Conservation (phyloP, 225 moss, liverwort and hornwort genomes). For the Pseudoscleropodium purum region DNA sequence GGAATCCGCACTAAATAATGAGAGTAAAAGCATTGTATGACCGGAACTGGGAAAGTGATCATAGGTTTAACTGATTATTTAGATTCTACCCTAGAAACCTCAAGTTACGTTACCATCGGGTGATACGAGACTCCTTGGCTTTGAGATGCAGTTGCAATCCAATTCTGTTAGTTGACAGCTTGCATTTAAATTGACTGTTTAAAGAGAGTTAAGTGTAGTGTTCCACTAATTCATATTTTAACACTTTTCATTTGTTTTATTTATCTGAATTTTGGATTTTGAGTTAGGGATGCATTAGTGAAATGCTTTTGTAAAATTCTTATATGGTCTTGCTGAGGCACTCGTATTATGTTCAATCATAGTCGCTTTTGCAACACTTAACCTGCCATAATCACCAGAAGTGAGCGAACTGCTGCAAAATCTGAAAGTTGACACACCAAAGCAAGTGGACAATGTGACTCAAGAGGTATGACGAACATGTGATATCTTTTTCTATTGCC, state of each 20-base stretch:
- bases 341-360: background rate
- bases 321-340: background rate
- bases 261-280: background rate
- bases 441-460: constrained; percentile 41
- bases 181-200: background rate
- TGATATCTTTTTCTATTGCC: background rate
- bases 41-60: background rate
- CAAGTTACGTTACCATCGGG: background rate
- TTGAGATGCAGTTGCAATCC: background rate
- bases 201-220: background rate
- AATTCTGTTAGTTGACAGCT: background rate
- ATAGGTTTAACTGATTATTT: background rate
- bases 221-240: background rate
- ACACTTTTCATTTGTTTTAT: background rate
- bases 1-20: background rate
- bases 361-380: constrained; percentile 10
- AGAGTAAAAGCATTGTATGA: background rate
- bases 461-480: constrained; percentile 45
- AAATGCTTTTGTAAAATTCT: background rate
- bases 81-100: background rate
- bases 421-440: constrained; percentile 59
- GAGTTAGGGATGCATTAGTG: background rate
- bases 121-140: background rate
- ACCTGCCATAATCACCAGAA: constrained; percentile 48
- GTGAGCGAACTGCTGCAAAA: constrained; percentile 99